phyloP scores from a whole-genome alignment of 2,329 filamentous ascomycete genomes.

The Fusarium globosum region DNA sequence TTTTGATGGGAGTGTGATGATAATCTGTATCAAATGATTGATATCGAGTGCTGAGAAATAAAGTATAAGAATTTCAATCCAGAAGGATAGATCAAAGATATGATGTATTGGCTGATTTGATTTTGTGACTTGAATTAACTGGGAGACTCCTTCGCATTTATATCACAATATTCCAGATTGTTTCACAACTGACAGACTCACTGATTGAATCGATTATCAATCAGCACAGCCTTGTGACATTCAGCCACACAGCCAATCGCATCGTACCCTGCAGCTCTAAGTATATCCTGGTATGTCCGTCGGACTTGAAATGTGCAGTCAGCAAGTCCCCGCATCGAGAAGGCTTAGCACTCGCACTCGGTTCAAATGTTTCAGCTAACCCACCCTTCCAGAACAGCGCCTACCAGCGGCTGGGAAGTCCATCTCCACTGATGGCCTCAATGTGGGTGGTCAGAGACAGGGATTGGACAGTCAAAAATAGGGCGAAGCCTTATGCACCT shows the following conservation, averaged over 20 bases:
- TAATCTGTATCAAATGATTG: fast-evolving
- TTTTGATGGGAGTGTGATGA: not conserved
- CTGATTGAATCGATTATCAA: not conserved
- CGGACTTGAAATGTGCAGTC: not conserved
- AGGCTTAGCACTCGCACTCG: not conserved
- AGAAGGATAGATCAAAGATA: too few species aligned
- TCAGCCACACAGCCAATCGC: not conserved
- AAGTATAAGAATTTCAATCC: too few species aligned
- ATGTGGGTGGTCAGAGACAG: not conserved
- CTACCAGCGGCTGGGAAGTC: not conserved
- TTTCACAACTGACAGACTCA: not conserved
- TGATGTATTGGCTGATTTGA: fast-evolving
- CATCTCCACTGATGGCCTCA: not conserved
- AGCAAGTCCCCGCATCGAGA: not conserved
- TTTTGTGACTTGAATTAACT: too few species aligned
- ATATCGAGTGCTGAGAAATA: too few species aligned
- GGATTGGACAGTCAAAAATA: not conserved
- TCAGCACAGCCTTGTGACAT: not conserved
- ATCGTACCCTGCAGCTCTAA: not conserved
- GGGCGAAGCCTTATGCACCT: not conserved
- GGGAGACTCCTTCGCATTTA: not conserved
- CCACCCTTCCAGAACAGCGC: not conserved
- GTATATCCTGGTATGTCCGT: not conserved
- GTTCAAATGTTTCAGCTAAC: not conserved
- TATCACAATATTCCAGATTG: fast-evolving